phyloP scores from a whole-genome alignment of 164 flowering plant genomes.

The Kalanchoe fedtschenkoi region DNA sequence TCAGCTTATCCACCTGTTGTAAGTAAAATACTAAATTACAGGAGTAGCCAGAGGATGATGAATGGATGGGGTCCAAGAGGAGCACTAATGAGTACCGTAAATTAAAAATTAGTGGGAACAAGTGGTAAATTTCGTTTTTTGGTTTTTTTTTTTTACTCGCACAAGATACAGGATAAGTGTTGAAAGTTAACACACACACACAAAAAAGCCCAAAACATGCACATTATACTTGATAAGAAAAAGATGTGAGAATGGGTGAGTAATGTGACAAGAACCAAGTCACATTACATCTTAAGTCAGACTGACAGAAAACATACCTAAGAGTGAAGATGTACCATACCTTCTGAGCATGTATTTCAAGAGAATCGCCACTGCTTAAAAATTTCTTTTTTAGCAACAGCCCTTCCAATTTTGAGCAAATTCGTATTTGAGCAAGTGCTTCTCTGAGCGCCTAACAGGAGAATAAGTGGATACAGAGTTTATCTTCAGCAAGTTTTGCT shows the following conservation, averaged over 20 bases:
- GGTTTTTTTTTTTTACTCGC: neutral
- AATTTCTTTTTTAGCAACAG: constrained; percentile 67
- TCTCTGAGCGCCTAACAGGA: constrained; percentile 62
- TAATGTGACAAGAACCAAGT: too few species aligned
- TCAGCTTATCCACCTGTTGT: constrained; percentile 65
- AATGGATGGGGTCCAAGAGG: neutral
- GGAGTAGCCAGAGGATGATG: neutral
- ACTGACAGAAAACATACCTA: too few species aligned
- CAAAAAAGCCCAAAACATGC: too few species aligned
- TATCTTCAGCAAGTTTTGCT: neutral
- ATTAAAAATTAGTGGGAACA: neutral
- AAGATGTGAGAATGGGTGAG: neutral
- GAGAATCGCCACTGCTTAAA: constrained; percentile 63
- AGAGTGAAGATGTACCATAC: too few species aligned
- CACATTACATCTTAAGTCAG: too few species aligned
- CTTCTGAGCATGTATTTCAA: constrained; percentile 86
- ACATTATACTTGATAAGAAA: too few species aligned
- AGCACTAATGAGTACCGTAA: neutral
- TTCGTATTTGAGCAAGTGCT: constrained; percentile 58
- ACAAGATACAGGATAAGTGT: neutral
- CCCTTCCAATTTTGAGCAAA: constrained; percentile 48
- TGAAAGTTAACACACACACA: neutral
- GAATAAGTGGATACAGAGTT: constrained; percentile 3
- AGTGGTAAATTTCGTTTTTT: neutral
- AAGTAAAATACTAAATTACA: neutral